Evolutionary conservation across 2,329 filamentous ascomycete species (phyloP).

Genomic region (Penicillium sp.): DNA sequence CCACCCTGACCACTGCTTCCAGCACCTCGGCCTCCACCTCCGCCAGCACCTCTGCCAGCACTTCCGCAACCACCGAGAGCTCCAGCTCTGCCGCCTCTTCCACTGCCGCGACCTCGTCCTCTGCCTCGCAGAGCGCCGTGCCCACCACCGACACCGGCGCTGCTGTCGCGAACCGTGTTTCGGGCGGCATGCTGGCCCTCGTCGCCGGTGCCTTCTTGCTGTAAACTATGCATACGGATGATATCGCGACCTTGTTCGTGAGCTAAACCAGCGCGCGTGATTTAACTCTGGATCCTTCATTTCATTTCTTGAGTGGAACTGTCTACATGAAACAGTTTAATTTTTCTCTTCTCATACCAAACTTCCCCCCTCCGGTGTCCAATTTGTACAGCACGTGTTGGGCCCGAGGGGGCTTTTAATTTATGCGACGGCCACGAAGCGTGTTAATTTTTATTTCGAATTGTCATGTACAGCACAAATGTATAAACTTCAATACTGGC

Average conservation of each 20-base stretch:
- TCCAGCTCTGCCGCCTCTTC: slow-evolving; percentile 18
- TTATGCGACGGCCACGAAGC: too few species aligned
- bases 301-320: background rate
- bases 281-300: background rate
- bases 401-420: background rate
- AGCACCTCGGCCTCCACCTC: slow-evolving; percentile 19
- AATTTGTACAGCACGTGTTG: background rate
- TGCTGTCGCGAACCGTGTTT: slow-evolving; percentile 34
- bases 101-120: slow-evolving; percentile 19
- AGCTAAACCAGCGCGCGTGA: background rate
- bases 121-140: slow-evolving; percentile 24
- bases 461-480: background rate
- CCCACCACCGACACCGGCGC: slow-evolving; percentile 31
- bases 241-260: background rate
- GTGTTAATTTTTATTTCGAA: too few species aligned
- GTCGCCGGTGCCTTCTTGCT: slow-evolving; percentile 37
- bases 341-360: background rate
- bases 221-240: slow-evolving; percentile 24
- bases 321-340: slow-evolving; percentile 1
- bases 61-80: slow-evolving; percentile 14
- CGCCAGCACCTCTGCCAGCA: slow-evolving; percentile 21
- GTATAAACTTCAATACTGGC: background rate
- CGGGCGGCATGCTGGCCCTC: slow-evolving; percentile 37
- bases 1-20: slow-evolving; percentile 22
- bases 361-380: background rate